These are phyloP conservation scores for Pleomassaria siparia DNA, from an alignment of 2,329 filamentous ascomycete species.

Conservation along the genomic window DNA sequence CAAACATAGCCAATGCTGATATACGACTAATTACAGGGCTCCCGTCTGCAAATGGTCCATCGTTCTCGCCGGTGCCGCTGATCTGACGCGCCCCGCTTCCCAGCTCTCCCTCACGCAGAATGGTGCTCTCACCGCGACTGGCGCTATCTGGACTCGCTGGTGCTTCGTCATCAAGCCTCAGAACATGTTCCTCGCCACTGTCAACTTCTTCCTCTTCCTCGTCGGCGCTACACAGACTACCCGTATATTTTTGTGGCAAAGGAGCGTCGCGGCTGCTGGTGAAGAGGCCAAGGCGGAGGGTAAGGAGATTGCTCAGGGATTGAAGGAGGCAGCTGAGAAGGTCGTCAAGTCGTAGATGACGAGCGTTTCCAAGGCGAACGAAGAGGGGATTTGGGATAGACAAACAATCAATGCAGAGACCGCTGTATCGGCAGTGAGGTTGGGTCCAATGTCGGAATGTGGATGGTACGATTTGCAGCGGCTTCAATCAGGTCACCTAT, in stretches of 20 bases:
- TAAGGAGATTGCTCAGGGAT: slow-evolving; percentile 32
- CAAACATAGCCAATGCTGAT: slow-evolving; percentile 6
- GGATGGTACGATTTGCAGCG: slow-evolving; percentile 1
- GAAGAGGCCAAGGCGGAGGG: slow-evolving; percentile 43
- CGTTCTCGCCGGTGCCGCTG: slow-evolving; percentile 87
- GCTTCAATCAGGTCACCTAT: neutral
- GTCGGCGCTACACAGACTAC: slow-evolving; percentile 81
- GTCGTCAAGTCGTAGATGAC: slow-evolving; percentile 17
- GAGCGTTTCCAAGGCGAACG: neutral
- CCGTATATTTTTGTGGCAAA: slow-evolving; percentile 71
- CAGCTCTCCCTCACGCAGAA: slow-evolving; percentile 95
- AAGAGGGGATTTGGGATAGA: neutral
- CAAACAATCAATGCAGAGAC: neutral
- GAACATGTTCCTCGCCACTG: slow-evolving; percentile 89
- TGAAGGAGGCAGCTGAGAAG: slow-evolving; percentile 35
- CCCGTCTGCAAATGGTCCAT: slow-evolving; percentile 95
- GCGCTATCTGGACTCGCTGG: slow-evolving; percentile 97
- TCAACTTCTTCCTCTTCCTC: slow-evolving; percentile 96
- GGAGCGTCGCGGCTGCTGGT: slow-evolving; percentile 57
- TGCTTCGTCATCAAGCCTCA: slow-evolving; percentile 94
- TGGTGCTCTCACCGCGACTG: slow-evolving; percentile 83
- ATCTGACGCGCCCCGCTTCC: slow-evolving; percentile 87
- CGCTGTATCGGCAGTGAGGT: neutral
- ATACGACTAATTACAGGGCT: slow-evolving; percentile 62
- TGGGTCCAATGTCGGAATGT: too few relatives aligned